Percentiles rank a stretch among this genome's conserved stretches.
These are phyloP conservation scores for Glycine soja DNA, from an alignment of 306 rosid species.

Conservation along the genomic window DNA sequence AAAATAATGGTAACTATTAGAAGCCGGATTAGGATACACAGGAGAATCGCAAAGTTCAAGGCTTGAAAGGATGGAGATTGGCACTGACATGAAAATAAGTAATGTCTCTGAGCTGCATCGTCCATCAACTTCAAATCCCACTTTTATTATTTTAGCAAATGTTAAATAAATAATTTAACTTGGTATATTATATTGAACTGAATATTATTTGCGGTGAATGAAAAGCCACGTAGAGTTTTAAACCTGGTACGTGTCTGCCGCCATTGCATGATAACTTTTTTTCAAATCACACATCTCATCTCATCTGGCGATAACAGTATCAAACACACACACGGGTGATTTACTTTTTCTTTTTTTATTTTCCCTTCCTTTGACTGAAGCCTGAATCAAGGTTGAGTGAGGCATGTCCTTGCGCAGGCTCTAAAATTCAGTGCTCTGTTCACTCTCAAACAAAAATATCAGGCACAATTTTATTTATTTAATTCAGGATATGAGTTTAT, in stretches of 20 bases:
- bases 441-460: constrained; percentile 14
- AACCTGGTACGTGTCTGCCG: constrained; percentile 20
- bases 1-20: too few species aligned
- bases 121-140: neutral
- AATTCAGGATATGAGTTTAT: neutral
- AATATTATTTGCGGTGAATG: constrained; percentile 6
- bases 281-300: neutral
- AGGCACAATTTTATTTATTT: constrained; percentile 1
- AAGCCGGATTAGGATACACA: too few species aligned
- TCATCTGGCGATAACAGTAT: neutral
- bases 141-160: neutral
- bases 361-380: neutral
- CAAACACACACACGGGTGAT: neutral
- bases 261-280: neutral
- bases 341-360: neutral
- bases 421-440: constrained; percentile 43
- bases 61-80: too few species aligned
- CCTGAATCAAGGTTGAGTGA: neutral
- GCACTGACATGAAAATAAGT: too few species aligned
- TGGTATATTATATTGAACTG: too few species aligned
- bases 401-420: neutral
- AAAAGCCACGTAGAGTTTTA: constrained; percentile 33
- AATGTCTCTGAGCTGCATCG: too few species aligned
- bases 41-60: too few species aligned
- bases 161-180: too few species aligned